Evolutionary conservation across 108 stramenopile genomes (phyloP).

Genomic region (Conticribra guillardii): DNA sequence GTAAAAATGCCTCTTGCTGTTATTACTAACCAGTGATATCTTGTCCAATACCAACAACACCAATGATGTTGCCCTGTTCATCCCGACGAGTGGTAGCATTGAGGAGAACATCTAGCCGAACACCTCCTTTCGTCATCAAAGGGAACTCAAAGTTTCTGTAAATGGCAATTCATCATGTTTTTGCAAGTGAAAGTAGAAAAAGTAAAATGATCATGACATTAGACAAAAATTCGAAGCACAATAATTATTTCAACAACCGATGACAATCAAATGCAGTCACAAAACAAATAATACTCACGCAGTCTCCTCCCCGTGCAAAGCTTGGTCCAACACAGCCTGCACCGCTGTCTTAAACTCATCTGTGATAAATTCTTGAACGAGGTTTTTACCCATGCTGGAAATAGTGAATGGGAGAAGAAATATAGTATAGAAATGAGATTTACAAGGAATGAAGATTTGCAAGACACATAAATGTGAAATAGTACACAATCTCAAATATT

Average conservation of each 20-base stretch:
- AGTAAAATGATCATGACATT: too few relatives aligned
- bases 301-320: conserved; percentile 47
- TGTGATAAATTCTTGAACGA: conserved; percentile 52
- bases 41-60: conserved; percentile 58
- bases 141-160: conserved; percentile 50
- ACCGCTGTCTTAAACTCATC: conserved; percentile 32
- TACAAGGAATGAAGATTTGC: too few relatives aligned
- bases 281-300: too few relatives aligned
- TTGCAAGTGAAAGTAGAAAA: conserved; percentile 49
- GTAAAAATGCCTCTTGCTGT: not conserved
- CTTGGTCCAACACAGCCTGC: conserved; percentile 38
- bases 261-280: too few relatives aligned
- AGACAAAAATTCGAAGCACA: too few relatives aligned
- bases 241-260: too few relatives aligned
- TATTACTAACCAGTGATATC: conserved; percentile 14
- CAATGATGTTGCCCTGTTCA: conserved; percentile 44
- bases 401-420: not conserved
- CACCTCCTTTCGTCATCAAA: conserved; percentile 39
- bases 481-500: too few relatives aligned
- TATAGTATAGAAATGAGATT: not conserved
- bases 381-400: conserved; percentile 30
- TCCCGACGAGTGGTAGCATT: conserved; percentile 55
- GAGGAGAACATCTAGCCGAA: conserved; percentile 19
- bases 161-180: too few relatives aligned
- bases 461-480: too few relatives aligned